These are phyloP conservation scores for Epichloe festucae DNA, from an alignment of 2,329 filamentous ascomycete genomes.

Conservation along the genomic window DNA sequence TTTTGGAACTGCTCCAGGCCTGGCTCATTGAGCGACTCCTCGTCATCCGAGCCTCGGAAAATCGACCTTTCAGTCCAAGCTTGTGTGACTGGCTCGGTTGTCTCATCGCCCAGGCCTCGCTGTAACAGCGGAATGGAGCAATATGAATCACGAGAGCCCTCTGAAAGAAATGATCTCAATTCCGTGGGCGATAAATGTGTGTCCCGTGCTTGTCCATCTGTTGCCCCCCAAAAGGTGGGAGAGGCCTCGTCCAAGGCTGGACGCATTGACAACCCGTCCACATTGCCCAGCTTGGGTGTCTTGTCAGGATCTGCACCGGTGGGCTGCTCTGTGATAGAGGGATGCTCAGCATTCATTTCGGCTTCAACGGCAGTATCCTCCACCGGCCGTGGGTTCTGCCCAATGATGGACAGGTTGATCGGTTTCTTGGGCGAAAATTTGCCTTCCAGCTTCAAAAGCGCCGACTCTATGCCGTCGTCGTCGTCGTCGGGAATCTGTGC, in stretches of 20 bases:
- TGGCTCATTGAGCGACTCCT: conserved; percentile 13
- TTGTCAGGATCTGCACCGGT: neutral
- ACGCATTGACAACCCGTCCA: conserved; percentile 2
- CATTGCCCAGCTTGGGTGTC: neutral
- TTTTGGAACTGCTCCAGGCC: conserved; percentile 7
- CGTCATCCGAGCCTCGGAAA: conserved; percentile 34
- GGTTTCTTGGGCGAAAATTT: conserved; percentile 49
- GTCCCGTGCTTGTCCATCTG: conserved; percentile 9
- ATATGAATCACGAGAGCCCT: conserved; percentile 60
- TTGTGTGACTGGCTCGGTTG: conserved; percentile 17
- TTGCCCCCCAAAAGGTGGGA: conserved; percentile 7
- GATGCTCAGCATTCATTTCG: neutral
- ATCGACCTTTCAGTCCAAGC: conserved; percentile 43
- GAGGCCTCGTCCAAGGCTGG: neutral
- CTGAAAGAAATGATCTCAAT: conserved; percentile 37
- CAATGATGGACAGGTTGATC: conserved; percentile 21
- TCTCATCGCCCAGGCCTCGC: conserved; percentile 44
- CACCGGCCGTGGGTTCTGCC: conserved; percentile 9
- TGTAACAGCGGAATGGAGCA: conserved; percentile 67
- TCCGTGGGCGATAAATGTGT: conserved; percentile 20
- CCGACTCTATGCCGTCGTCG: conserved; percentile 80
- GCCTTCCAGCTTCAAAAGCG: conserved; percentile 82
- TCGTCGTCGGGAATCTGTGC: conserved; percentile 76
- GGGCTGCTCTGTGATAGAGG: too few species aligned
- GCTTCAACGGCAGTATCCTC: neutral